Percentiles rank a stretch among this genome's conserved stretches.
Conservation (phyloP, 129 eudicot genomes). For the Tanacetum coccineum region DNA sequence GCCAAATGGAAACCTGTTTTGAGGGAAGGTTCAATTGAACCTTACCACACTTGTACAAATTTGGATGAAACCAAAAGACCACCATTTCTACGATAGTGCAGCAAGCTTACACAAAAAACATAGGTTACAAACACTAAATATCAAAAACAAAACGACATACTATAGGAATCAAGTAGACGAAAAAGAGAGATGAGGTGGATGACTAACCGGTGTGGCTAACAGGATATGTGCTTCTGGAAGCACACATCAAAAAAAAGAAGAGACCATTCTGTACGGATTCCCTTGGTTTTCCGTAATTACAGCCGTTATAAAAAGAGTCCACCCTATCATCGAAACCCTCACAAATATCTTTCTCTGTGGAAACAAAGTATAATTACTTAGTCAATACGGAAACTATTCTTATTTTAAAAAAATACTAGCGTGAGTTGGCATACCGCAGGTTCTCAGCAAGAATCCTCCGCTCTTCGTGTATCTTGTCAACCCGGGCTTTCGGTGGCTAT, state of each 20-base stretch:
- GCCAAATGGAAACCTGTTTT: not conserved
- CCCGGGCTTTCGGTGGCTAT: not conserved
- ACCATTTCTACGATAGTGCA: conserved; percentile 7
- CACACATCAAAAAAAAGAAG: not conserved
- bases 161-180: not conserved
- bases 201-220: not conserved
- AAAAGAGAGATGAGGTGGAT: too few species aligned
- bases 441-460: not conserved
- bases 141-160: not conserved
- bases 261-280: conserved; percentile 1
- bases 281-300: not conserved
- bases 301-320: not conserved
- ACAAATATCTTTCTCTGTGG: not conserved
- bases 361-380: not conserved
- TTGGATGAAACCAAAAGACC: not conserved
- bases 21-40: not conserved
- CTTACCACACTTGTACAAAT: too few species aligned
- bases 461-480: not conserved
- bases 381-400: too few species aligned
- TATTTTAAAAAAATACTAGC: too few species aligned
- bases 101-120: too few species aligned
- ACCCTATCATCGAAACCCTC: conserved; percentile 5
- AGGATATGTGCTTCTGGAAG: not conserved
- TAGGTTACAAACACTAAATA: not conserved
- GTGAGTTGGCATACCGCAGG: not conserved